Base-by-base conservation (phyloP, 805 yeast genomes). In the Komagataella populi region DNA sequence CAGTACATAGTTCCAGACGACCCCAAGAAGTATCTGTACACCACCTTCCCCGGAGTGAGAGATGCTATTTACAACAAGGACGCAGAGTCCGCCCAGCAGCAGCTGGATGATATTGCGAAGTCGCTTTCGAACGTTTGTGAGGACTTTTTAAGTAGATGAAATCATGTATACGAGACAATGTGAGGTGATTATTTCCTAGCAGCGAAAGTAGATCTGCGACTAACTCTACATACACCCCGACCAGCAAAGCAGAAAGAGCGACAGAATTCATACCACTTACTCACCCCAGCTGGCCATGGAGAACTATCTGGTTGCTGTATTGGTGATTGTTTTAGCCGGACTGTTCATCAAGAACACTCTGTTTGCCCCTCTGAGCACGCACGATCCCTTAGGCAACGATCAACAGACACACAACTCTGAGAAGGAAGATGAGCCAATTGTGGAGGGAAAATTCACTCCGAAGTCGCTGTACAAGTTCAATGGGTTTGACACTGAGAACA, bases 401-500 rank as follows among this genome's bases (percentile, higher is more conserved):
- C 39, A 30, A 30, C 39, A 30, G 39, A 39, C n/a, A n/a, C 48
- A 10, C 46, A 36, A 49, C 17, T 4, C 49, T 23, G 23, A 7
- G 22, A 46, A 45, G 22, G 30, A n/a, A n/a, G 48, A 56, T 23
- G 63, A 58, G 39, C 63, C 66, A 7, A 56, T 64, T 14, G 56
- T 67, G 10, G 66, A 63, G 47, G 59, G 62, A 18, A 62, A 76
- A 48, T 91, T 84, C 69, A 87, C 90, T 6, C 97, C 97, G 23
- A 64, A 70, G 52, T 77, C 87, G 1, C 70, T 91, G 23, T 77
- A 78, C 52, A 82, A 81, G 58, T 89, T 69, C 70, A 88, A 91
- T 64, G 98, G 98, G 1, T 77, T 71, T 50, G 88, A 84, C 56
- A 83, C 85, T 55, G 82, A 82, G 50, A 80, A 80, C 59, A 87